A percentile compares a stretch with the other conserved stretches of the same genome.
Evolutionary conservation across 2,329 filamentous ascomycete genomes (phyloP).

Genomic region (Venturia aucupariae): DNA sequence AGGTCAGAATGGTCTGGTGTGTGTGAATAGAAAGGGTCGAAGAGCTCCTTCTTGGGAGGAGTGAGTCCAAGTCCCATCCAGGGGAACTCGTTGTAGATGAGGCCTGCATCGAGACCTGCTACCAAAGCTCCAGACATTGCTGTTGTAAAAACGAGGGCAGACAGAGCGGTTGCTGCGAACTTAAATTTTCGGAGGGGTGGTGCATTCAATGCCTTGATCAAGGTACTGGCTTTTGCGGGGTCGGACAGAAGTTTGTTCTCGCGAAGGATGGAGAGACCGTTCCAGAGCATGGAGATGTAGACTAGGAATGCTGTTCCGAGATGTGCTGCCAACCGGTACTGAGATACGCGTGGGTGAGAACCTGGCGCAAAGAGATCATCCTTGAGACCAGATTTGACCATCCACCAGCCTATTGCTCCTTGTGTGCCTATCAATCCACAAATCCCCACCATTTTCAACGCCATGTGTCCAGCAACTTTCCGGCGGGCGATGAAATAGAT

Average conservation of each 20-base stretch:
- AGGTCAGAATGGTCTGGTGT: slow-evolving; percentile 70
- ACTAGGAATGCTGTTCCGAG: slow-evolving; percentile 84
- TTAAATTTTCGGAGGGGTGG: slow-evolving; percentile 49
- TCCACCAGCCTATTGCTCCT: slow-evolving; percentile 97
- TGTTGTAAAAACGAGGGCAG: slow-evolving; percentile 72
- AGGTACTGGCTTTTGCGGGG: slow-evolving; percentile 53
- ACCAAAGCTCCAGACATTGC: slow-evolving; percentile 91
- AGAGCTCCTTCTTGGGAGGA: slow-evolving; percentile 74
- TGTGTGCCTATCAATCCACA: slow-evolving; percentile 87
- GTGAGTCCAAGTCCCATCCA: slow-evolving; percentile 81
- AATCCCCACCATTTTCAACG: slow-evolving; percentile 69
- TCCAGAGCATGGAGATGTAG: slow-evolving; percentile 90
- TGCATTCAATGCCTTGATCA: slow-evolving; percentile 50
- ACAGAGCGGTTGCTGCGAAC: slow-evolving; percentile 59
- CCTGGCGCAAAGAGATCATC: slow-evolving; percentile 92
- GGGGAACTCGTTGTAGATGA: slow-evolving; percentile 99
- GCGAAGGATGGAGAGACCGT: slow-evolving; percentile 75
- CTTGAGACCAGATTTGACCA: slow-evolving; percentile 94
- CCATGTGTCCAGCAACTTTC: slow-evolving; percentile 70
- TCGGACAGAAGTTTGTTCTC: slow-evolving; percentile 56
- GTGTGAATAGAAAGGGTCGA: slow-evolving; percentile 76
- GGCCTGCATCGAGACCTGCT: slow-evolving; percentile 85
- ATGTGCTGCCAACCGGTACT: slow-evolving; percentile 87
- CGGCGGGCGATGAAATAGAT: slow-evolving; percentile 78
- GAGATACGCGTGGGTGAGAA: slow-evolving; percentile 82